These are phyloP conservation scores for Podospora appendiculata DNA, from an alignment of 495 filamentous ascomycete species.

Conservation along the genomic window DNA sequence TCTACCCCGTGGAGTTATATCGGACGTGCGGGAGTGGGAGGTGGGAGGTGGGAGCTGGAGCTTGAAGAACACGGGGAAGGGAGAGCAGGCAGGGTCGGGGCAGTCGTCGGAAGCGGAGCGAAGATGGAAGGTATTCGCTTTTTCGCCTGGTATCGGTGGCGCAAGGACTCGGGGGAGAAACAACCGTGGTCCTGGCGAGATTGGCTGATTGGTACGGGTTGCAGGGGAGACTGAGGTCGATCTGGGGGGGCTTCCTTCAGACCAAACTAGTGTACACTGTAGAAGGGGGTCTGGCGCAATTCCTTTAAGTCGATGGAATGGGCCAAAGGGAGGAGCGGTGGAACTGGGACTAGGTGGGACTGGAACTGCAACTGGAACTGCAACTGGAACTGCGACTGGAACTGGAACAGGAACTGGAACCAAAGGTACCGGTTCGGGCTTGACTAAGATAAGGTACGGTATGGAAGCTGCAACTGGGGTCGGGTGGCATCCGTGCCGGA, in stretches of 20 bases:
- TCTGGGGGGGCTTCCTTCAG: constrained; percentile 3
- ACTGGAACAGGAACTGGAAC: background rate
- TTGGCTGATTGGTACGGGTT: constrained; percentile 18
- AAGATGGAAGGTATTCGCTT: constrained; percentile 15
- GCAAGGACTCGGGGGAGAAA: constrained; percentile 22
- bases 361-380: background rate
- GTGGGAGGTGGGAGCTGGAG: background rate
- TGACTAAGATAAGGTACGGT: background rate
- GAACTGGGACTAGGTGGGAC: no score
- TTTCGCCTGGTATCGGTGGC: constrained; percentile 20
- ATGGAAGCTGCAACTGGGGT: constrained; percentile 2
- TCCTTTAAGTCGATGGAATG: background rate
- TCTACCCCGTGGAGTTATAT: background rate
- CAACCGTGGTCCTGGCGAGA: constrained; percentile 10
- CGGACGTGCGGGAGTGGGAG: background rate
- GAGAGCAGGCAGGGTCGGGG: background rate
- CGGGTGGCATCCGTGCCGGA: constrained; percentile 17
- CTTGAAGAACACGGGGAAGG: background rate
- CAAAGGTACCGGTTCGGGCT: no score
- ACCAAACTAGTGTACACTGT: no score
- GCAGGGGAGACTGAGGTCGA: background rate
- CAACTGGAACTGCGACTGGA: background rate
- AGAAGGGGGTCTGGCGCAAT: constrained; percentile 6
- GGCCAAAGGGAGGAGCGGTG: background rate
- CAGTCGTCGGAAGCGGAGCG: background rate